Percentiles rank a stretch among this genome's conserved stretches.
Conservation (phyloP, 306 rosid species). For the Trifolium subterraneum region DNA sequence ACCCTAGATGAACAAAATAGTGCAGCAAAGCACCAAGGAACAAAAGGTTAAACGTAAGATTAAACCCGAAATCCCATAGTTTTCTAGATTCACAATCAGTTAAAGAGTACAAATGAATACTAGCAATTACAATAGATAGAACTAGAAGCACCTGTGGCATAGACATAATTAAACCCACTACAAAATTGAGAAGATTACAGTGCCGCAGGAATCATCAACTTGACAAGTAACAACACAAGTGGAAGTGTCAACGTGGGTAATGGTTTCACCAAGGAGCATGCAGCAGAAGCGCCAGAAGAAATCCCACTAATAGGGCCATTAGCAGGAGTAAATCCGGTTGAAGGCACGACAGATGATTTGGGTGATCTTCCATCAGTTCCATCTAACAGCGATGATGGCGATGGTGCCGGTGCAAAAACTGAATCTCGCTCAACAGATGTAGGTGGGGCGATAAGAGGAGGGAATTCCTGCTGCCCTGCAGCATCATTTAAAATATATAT, state of each 20-base stretch:
- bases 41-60: conserved; percentile 31
- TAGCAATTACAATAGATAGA: conserved; percentile 43
- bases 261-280: conserved; percentile 66
- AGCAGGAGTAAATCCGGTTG: conserved; percentile 67
- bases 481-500: conserved; percentile 30
- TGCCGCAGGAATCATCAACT: conserved; percentile 50
- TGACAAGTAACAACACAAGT: conserved; percentile 50
- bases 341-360: conserved; percentile 55
- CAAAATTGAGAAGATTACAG: conserved; percentile 54
- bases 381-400: conserved; percentile 73
- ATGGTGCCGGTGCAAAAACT: conserved; percentile 69
- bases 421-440: conserved; percentile 60
- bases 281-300: conserved; percentile 63
- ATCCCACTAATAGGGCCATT: conserved; percentile 67
- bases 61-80: conserved; percentile 37
- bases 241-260: conserved; percentile 50
- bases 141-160: conserved; percentile 33
- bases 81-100: conserved; percentile 51
- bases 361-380: conserved; percentile 56
- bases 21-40: conserved; percentile 27
- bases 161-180: conserved; percentile 42
- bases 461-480: conserved; percentile 81
- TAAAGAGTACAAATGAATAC: conserved; percentile 47
- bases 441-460: conserved; percentile 84
- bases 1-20: conserved; percentile 22